A percentile compares a stretch with the other conserved stretches of the same genome.
phyloP scores from a whole-genome alignment of 2,329 filamentous ascomycete genomes.

The Ilyonectria sp. region DNA sequence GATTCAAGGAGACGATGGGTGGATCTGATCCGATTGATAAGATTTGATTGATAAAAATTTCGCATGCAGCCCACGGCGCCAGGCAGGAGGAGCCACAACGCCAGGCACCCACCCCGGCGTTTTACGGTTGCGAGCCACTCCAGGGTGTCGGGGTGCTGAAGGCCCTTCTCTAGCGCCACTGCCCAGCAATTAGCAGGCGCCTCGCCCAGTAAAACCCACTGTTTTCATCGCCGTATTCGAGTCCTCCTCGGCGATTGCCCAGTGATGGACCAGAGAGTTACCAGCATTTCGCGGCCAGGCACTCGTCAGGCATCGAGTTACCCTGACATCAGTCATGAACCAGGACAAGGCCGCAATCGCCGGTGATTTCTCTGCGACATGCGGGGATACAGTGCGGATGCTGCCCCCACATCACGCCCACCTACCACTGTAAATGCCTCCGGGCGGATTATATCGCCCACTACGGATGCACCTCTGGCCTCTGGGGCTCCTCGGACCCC shows the following conservation, averaged over 20 bases:
- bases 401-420: conserved; percentile 17
- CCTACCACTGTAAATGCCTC: conserved; percentile 6
- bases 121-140: conserved; percentile 1
- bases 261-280: not conserved
- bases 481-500: not conserved
- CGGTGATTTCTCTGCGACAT: conserved; percentile 10
- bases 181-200: conserved; percentile 13
- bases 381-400: conserved; percentile 19
- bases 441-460: not conserved
- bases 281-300: conserved; percentile 28
- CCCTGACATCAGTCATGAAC: conserved; percentile 7
- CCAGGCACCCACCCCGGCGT: conserved; percentile 35
- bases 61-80: conserved; percentile 37
- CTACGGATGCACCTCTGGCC: not conserved
- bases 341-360: conserved; percentile 30
- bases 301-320: conserved; percentile 29
- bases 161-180: conserved; percentile 22
- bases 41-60: conserved; percentile 63
- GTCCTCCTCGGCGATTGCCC: not conserved
- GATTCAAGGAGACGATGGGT: conserved; percentile 53
- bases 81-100: conserved; percentile 36
- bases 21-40: conserved; percentile 64
- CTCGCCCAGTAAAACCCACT: conserved; percentile 5
- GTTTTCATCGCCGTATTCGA: not conserved
- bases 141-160: conserved; percentile 6